A percentile compares a stretch with the other conserved stretches of the same genome.
Evolutionary conservation across 2,329 filamentous ascomycete species (phyloP).

Genomic region (Colletotrichum sidae): DNA sequence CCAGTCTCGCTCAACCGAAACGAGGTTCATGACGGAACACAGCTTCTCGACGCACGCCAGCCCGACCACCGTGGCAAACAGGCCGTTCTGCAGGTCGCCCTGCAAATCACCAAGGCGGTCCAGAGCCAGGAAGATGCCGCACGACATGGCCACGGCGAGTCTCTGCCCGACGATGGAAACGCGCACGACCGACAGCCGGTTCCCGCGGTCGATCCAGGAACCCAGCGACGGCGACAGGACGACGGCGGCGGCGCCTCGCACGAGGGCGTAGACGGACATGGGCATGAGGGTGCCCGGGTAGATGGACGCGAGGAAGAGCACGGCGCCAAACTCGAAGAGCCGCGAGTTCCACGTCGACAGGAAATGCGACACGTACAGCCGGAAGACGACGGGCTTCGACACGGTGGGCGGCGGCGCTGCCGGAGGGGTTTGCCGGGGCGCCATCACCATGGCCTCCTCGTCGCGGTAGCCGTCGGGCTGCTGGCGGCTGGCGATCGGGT

Average conservation of each 20-base stretch:
- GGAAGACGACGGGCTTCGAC: background rate
- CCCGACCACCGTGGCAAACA: slow-evolving; percentile 54
- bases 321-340: slow-evolving; percentile 72
- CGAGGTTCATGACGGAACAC: slow-evolving; percentile 21
- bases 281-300: slow-evolving; percentile 72
- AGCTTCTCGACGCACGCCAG: slow-evolving; percentile 55
- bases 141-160: slow-evolving; percentile 59
- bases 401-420: background rate
- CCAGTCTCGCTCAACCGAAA: slow-evolving; percentile 19
- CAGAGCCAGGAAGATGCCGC: slow-evolving; percentile 56
- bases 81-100: slow-evolving; percentile 29
- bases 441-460: slow-evolving; percentile 15
- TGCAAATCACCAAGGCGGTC: slow-evolving; percentile 13
- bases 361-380: slow-evolving; percentile 69
- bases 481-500: background rate
- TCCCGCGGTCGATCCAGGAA: slow-evolving; percentile 64
- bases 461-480: slow-evolving; percentile 4
- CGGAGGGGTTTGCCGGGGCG: background rate
- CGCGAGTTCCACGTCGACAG: slow-evolving; percentile 74
- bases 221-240: slow-evolving; percentile 70
- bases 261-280: slow-evolving; percentile 76
- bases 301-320: slow-evolving; percentile 67
- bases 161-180: slow-evolving; percentile 61
- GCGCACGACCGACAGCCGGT: slow-evolving; percentile 63
- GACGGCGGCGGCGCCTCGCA: slow-evolving; percentile 68